A percentile compares a stretch with the other conserved stretches of the same genome.
These are phyloP conservation scores for Penicillium brasilianum DNA, from an alignment of 2,329 filamentous ascomycete genomes.

Conservation along the genomic window DNA sequence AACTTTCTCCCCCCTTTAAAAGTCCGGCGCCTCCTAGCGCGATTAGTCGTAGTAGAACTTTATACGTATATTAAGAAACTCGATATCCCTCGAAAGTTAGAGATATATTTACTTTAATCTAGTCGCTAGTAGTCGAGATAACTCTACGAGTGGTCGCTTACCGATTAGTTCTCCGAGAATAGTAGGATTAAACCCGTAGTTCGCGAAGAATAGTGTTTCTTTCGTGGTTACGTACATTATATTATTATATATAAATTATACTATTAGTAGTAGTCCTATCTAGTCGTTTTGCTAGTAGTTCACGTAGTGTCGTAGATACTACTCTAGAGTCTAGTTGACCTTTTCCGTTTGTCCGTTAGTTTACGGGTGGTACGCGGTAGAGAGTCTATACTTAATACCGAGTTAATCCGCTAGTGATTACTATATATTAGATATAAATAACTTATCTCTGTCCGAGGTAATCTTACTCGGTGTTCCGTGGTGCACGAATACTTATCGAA, in stretches of 20 bases:
- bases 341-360: not conserved
- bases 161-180: not conserved
- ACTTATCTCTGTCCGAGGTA: not conserved
- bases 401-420: not conserved
- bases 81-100: not conserved
- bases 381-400: not conserved
- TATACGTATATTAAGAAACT: not conserved
- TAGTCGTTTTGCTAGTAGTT: not conserved
- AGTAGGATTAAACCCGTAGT: not conserved
- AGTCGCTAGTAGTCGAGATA: not conserved
- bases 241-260: not conserved
- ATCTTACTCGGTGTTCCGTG: not conserved
- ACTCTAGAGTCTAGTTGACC: not conserved
- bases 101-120: not conserved
- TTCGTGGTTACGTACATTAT: not conserved
- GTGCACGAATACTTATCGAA: not conserved
- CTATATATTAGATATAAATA: not conserved
- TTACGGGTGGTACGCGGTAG: not conserved
- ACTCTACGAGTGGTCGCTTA: not conserved
- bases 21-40: too few relatives aligned
- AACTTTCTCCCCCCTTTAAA: too few relatives aligned
- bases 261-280: not conserved
- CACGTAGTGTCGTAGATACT: not conserved
- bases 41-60: not conserved
- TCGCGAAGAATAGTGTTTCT: not conserved